phyloP scores from a whole-genome alignment of 1,139 yeast species.

The Suhomyces atakaporum region DNA sequence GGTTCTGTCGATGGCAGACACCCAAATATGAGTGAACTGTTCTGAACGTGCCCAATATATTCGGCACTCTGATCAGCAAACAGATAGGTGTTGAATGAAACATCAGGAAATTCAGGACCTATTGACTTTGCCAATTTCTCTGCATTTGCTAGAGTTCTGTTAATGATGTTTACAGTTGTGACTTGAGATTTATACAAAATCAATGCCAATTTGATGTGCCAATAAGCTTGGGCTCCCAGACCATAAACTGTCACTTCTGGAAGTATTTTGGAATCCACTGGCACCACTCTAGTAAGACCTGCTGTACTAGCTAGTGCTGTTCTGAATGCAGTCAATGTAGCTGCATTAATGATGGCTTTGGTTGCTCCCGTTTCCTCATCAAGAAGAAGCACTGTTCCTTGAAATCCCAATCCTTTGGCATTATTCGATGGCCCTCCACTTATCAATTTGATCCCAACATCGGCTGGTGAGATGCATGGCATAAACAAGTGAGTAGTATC shows the following conservation, averaged over 20 bases:
- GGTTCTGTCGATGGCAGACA: conserved; percentile 61
- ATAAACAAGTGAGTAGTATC: conserved; percentile 59
- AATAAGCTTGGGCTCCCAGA: conserved; percentile 66
- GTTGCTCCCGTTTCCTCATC: conserved; percentile 54
- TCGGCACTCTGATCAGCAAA: conserved; percentile 19
- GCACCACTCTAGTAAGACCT: conserved; percentile 44
- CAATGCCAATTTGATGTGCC: conserved; percentile 58
- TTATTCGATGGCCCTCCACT: conserved; percentile 49
- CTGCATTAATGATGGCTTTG: conserved; percentile 58
- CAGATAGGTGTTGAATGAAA: conserved; percentile 25
- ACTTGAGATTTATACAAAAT: conserved; percentile 39
- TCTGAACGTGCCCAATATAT: conserved; percentile 22
- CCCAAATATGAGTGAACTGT: conserved; percentile 52
- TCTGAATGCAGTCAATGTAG: conserved; percentile 63
- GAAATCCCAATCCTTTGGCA: conserved; percentile 45
- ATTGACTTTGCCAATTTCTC: conserved; percentile 28
- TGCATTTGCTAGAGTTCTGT: conserved; percentile 49
- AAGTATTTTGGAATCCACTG: conserved; percentile 17
- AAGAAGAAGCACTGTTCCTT: conserved; percentile 53
- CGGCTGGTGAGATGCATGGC: conserved; percentile 60
- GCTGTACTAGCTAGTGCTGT: conserved; percentile 63
- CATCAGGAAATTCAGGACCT: conserved; percentile 23
- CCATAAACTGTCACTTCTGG: conserved; percentile 53
- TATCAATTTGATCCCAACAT: conserved; percentile 47
- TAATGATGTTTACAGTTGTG: conserved; percentile 45